Evolutionary conservation across 2,329 filamentous ascomycete genomes (phyloP), one percentile per base, ranked within the genome.

Genomic region (Cryphonectria parasitica): DNA sequence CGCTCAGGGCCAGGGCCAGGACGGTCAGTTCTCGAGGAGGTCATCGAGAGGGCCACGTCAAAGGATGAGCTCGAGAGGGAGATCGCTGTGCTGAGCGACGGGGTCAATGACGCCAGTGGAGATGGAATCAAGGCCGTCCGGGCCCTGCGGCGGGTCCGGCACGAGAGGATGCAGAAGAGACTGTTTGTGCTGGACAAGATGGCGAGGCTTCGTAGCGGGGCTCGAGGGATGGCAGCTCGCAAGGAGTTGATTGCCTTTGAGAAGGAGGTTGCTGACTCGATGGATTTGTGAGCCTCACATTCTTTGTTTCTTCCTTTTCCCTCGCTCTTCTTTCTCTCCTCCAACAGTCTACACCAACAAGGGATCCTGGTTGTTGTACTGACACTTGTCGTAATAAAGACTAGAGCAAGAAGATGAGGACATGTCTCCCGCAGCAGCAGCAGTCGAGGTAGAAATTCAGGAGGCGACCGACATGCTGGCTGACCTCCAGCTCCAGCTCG

Each of bases 171-270:
- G 52, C 85, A 88, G 74, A 86, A 87, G 75, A 85, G 88, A 8
- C 82, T 94, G 3, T 92, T 92, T 69, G 85, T 90, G 28, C 86
- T 90, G 0, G 90, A 93, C 76, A 92, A 94, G 74, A 90, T 93
- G 76, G 92, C 93, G 10, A 85, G 89, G 58, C 81, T 94, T 56
- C 85, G 92, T 66, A 95, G 92, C 76, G 93, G 94, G 45, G 87
- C 92, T 1, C 83, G 93, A 58, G 94, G 94, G 0, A 82, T 92
- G 77, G 87, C 91, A 72, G 93, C 93, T 0, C 85, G 93, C n/a
- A 95, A 96, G 75, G 88, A 90, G 0, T 80, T 96, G 25, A 88
- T 89, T 65, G 86, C 87, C 4, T 87, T 90, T 39, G 93, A 97
- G 76, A 90, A 89, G 73, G 86, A 86, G 22, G 84, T 93, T 2